Evolutionary conservation across 495 filamentous ascomycete genomes (phyloP), one percentile per base, ranked within the genome.

Genomic region (Neurospora sp.): DNA sequence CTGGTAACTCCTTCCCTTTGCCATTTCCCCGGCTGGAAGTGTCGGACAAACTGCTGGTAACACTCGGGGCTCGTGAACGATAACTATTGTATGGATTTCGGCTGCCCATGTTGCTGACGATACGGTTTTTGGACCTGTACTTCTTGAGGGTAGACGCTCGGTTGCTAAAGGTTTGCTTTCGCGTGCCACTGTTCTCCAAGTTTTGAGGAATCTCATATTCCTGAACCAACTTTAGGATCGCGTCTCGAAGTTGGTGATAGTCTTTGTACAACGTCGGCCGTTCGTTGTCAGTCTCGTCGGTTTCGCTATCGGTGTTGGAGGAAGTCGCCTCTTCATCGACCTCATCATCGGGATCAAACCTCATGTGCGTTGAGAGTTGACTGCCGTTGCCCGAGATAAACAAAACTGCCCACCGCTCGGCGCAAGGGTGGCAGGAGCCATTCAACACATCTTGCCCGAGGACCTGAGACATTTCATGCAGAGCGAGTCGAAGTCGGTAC

Each of bases 181-280:
- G 79, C 40, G 86, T 81, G 35, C 81, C 84, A 40, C 88, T 86
- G 20, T 80, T 82, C 61, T 88, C 84, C 0, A 89, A 77, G 39
- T 84, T 87, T 53, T 89, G 87, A 3, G 90, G 90, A 27, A 91
- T 90, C 74, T 94, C 92, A 72, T 90, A 92, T 48, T 96, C 93
- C 74, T 91, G 87, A 20, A 96, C 90, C 3, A 97, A 85, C 76
- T 93, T 94, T 65, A 92, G 82, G 68, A 97, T 91, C 7, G 93
- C 91, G 41, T 92, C 90, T 71, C 95, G 91, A 8, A 97, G 82
- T 70, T 92, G 90, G 79, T 96, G 92, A 75, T 96, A 92, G 75
- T 94, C 92, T 74, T 91, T 92, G 77, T 93, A 90, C 7, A 93
- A 82, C 38, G 93, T 92, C 12, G 92, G 85, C 9, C 87, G 85